phyloP scores from a whole-genome alignment of 2,329 filamentous ascomycete genomes.

The Clonostachys chloroleuca region DNA sequence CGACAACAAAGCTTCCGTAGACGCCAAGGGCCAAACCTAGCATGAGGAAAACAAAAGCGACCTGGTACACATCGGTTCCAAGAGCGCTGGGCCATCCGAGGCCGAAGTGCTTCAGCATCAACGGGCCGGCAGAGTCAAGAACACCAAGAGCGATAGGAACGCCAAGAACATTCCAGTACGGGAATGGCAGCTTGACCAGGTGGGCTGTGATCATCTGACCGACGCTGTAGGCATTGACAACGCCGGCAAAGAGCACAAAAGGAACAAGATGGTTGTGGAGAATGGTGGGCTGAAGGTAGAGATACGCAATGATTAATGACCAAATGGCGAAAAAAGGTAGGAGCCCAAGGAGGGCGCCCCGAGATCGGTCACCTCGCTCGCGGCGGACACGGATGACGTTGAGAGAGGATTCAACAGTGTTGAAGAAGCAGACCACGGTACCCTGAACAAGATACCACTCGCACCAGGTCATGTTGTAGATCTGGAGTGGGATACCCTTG shows the following conservation, averaged over 20 bases:
- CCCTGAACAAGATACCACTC: conserved; percentile 93
- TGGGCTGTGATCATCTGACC: conserved; percentile 96
- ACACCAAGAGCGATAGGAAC: conserved; percentile 76
- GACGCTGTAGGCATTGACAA: conserved; percentile 92
- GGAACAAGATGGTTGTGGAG: conserved; percentile 80
- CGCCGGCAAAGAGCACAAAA: conserved; percentile 81
- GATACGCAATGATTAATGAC: conserved; percentile 71
- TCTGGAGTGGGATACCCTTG: conserved; percentile 53
- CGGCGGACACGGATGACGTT: conserved; percentile 84
- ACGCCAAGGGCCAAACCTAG: conserved; percentile 80
- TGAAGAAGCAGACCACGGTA: conserved; percentile 73
- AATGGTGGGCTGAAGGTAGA: conserved; percentile 81
- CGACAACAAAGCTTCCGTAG: conserved; percentile 96
- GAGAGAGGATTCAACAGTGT: conserved; percentile 72
- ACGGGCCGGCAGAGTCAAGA: conserved; percentile 73
- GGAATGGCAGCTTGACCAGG: conserved; percentile 81
- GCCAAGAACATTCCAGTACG: conserved; percentile 82
- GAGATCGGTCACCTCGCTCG: conserved; percentile 65
- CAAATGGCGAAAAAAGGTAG: conserved; percentile 77
- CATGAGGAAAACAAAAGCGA: conserved; percentile 86
- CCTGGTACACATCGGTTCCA: conserved; percentile 77
- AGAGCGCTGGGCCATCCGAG: conserved; percentile 75
- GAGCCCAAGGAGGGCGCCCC: conserved; percentile 76
- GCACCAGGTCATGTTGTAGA: conserved; percentile 82
- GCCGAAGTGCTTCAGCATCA: conserved; percentile 52